Conservation (phyloP, 306 rosid genomes). For the Rosa chinensis region DNA sequence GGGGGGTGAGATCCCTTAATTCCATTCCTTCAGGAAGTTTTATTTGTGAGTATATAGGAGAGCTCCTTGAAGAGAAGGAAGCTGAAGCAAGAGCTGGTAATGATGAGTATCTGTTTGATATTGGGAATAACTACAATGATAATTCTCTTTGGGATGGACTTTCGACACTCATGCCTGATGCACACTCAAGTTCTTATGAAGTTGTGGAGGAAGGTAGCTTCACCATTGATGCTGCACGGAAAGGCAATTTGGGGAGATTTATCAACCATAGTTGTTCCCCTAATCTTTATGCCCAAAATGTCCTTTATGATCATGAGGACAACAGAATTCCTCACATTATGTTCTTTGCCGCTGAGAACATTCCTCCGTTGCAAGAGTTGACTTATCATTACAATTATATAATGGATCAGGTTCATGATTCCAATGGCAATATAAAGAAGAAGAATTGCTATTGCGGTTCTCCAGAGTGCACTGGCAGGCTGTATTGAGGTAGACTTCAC, state of each 20-base stretch:
- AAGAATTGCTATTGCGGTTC: constrained; percentile 85
- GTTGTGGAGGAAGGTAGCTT: constrained; percentile 56
- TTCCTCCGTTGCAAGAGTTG: constrained; percentile 92
- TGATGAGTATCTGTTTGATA: constrained; percentile 89
- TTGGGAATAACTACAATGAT: constrained; percentile 64
- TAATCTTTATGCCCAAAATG: constrained; percentile 91
- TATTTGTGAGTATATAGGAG: constrained; percentile 88
- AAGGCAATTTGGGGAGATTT: constrained; percentile 89
- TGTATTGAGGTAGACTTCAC: constrained; percentile 54
- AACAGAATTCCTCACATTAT: constrained; percentile 86
- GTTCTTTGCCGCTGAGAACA: constrained; percentile 91
- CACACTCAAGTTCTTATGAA: constrained; percentile 44
- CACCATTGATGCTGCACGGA: constrained; percentile 80
- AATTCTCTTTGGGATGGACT: constrained; percentile 71
- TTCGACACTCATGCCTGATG: constrained; percentile 55
- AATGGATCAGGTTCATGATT: constrained; percentile 71
- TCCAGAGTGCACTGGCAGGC: constrained; percentile 69
- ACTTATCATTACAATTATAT: constrained; percentile 75
- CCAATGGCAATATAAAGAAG: constrained; percentile 70
- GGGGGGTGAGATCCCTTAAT: constrained; percentile 95
- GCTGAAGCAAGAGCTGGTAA: constrained; percentile 82
- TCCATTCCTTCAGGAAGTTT: constrained; percentile 92
- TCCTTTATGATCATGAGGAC: constrained; percentile 81
- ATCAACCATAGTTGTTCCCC: constrained; percentile 93
- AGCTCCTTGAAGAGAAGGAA: constrained; percentile 83